These are phyloP conservation scores for Panicum hallii DNA, from an alignment of 202 grass and related monocot species.

Conservation along the genomic window DNA sequence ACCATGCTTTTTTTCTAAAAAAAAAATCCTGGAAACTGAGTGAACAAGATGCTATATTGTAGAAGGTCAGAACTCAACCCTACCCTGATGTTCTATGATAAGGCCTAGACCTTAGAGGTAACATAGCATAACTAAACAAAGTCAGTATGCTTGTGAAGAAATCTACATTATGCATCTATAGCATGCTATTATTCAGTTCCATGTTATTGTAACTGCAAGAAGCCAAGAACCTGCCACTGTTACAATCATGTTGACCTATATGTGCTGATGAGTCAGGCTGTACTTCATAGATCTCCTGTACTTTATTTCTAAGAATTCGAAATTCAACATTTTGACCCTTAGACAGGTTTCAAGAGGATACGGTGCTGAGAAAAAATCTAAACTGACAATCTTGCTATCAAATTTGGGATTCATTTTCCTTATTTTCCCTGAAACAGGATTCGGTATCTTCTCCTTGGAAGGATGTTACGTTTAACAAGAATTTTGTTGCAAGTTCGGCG, in stretches of 20 bases:
- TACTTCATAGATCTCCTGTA: conserved; percentile 18
- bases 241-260: conserved; percentile 29
- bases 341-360: conserved; percentile 3
- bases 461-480: conserved; percentile 92
- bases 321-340: conserved; percentile 23
- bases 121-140: neutral
- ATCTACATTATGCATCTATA: conserved; percentile 5
- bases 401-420: conserved; percentile 42
- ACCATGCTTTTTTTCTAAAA: neutral
- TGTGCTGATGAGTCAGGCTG: conserved; percentile 12
- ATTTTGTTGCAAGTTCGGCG: conserved; percentile 83
- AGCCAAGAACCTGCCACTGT: neutral
- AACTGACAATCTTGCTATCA: conserved; percentile 17
- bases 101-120: neutral
- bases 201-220: conserved; percentile 3
- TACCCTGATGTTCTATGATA: conserved; percentile 17
- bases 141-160: conserved; percentile 17
- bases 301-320: conserved; percentile 11
- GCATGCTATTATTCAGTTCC: conserved; percentile 11
- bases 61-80: neutral
- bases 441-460: conserved; percentile 96
- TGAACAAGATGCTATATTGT: conserved; percentile 1
- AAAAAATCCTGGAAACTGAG: conserved; percentile 35
- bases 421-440: conserved; percentile 69
- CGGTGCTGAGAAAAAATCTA: conserved; percentile 27